These are phyloP conservation scores for Phialemoniopsis sp. DNA, from an alignment of 2,329 filamentous ascomycete genomes.

Conservation along the genomic window DNA sequence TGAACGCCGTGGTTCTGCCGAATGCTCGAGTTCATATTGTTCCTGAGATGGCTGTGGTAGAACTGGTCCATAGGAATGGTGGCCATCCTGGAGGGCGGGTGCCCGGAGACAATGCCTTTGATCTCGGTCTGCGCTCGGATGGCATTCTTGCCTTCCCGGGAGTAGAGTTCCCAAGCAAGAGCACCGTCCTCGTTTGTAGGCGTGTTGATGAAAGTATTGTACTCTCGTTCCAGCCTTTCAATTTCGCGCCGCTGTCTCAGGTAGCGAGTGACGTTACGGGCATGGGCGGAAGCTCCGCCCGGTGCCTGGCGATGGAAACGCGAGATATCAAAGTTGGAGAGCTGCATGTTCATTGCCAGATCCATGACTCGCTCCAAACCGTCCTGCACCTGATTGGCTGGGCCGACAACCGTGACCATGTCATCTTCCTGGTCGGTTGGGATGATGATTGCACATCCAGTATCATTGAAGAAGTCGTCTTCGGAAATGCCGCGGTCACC, in stretches of 20 bases:
- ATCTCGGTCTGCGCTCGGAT: slow-evolving; percentile 73
- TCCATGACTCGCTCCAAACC: slow-evolving; percentile 85
- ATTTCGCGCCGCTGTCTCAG: slow-evolving; percentile 78
- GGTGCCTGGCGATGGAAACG: slow-evolving; percentile 73
- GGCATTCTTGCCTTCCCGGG: slow-evolving; percentile 77
- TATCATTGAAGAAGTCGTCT: slow-evolving; percentile 84
- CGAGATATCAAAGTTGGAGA: slow-evolving; percentile 76
- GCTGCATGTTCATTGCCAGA: slow-evolving; percentile 81
- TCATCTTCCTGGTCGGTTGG: slow-evolving; percentile 77
- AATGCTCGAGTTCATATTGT: slow-evolving; percentile 58
- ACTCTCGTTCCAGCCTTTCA: slow-evolving; percentile 72
- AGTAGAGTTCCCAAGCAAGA: slow-evolving; percentile 84
- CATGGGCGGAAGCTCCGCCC: slow-evolving; percentile 71
- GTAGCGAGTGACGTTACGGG: slow-evolving; percentile 83
- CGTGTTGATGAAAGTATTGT: slow-evolving; percentile 84
- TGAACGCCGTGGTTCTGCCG: slow-evolving; percentile 69
- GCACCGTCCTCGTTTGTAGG: slow-evolving; percentile 65
- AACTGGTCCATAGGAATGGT: slow-evolving; percentile 70
- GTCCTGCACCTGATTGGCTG: slow-evolving; percentile 64
- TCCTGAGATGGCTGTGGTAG: slow-evolving; percentile 69
- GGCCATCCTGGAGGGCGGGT: slow-evolving; percentile 68
- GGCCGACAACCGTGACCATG: slow-evolving; percentile 80
- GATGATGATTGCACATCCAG: slow-evolving; percentile 83
- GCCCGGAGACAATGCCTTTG: slow-evolving; percentile 66
- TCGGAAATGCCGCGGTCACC: slow-evolving; percentile 76